Conservation (phyloP, 495 filamentous ascomycete genomes). For the Mytilinidion resinicola region DNA sequence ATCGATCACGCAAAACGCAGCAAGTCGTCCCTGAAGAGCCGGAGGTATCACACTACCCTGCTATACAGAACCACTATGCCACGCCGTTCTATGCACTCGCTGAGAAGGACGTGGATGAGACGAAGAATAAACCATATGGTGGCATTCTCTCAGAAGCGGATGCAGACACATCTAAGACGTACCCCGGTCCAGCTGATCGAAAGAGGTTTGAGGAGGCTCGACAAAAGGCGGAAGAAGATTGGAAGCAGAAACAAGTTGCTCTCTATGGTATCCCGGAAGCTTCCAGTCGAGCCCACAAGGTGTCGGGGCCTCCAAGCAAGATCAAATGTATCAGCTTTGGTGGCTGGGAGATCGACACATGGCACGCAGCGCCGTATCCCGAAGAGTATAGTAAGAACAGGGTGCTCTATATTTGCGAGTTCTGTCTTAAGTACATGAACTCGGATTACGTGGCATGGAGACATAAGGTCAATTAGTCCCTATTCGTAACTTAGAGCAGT, state of each 20-base stretch:
- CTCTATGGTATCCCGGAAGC: conserved; percentile 40
- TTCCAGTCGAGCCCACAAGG: conserved; percentile 54
- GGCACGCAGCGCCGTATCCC: conserved; percentile 98
- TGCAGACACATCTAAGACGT: conserved; percentile 81
- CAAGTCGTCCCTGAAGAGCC: conserved; percentile 24
- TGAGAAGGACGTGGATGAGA: conserved; percentile 81
- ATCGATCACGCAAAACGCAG: conserved; percentile 33
- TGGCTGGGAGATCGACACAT: conserved; percentile 94
- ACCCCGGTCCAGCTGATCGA: conserved; percentile 72
- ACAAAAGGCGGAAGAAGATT: conserved; percentile 83
- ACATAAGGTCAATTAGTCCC: conserved; percentile 61
- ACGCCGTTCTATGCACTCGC: conserved; percentile 76
- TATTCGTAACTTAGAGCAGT: background rate
- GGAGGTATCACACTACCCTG: conserved; percentile 40
- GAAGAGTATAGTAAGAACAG: conserved; percentile 96
- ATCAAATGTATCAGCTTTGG: conserved; percentile 99
- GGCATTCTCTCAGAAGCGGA: conserved; percentile 85
- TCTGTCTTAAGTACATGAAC: conserved; percentile 99
- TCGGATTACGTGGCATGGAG: conserved; percentile 96
- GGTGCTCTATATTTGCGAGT: conserved; percentile 96
- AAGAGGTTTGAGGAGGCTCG: conserved; percentile 81
- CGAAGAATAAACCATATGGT: conserved; percentile 90
- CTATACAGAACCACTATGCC: conserved; percentile 51
- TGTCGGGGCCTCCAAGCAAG: conserved; percentile 81
- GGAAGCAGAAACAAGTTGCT: conserved; percentile 57